These are phyloP conservation scores for Penicillium frequentans DNA, from an alignment of 2,329 filamentous ascomycete species.

Conservation along the genomic window DNA sequence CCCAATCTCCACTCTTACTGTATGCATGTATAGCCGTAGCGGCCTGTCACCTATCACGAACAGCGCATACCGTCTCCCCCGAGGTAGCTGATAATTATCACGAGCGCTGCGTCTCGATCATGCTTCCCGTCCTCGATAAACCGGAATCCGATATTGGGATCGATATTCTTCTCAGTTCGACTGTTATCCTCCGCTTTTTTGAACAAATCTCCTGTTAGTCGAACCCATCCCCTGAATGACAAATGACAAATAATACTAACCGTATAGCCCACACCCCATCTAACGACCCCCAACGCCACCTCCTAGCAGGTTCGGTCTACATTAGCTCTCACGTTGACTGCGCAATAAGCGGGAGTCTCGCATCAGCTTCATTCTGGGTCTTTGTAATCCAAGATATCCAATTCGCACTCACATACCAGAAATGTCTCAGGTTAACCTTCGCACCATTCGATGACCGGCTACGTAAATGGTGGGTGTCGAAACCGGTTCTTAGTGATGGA, in stretches of 20 bases:
- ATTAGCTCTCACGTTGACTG: conserved; percentile 36
- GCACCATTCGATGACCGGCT: conserved; percentile 33
- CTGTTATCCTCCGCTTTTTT: conserved; percentile 37
- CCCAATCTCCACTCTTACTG: conserved; percentile 29
- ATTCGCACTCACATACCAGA: conserved; percentile 33
- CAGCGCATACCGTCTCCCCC: conserved; percentile 27
- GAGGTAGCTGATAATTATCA: conserved; percentile 35
- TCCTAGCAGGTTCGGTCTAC: conserved; percentile 37
- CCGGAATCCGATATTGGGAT: conserved; percentile 31
- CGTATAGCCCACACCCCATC: conserved; percentile 31
- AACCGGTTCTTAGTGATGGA: conserved; percentile 26
- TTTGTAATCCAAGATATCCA: conserved; percentile 39
- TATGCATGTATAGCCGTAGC: conserved; percentile 37
- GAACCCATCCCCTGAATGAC: not conserved
- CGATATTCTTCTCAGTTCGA: conserved; percentile 35
- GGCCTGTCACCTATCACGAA: conserved; percentile 35
- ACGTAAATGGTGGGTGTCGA: conserved; percentile 27
- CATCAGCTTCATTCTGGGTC: conserved; percentile 37
- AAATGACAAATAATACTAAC: not conserved
- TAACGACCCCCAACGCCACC: conserved; percentile 35
- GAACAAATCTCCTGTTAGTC: conserved; percentile 37
- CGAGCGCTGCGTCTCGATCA: conserved; percentile 36
- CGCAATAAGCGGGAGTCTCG: conserved; percentile 32
- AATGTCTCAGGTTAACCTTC: conserved; percentile 32
- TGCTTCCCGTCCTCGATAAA: conserved; percentile 34